Conservation (phyloP, 345 rosid genomes). For the Eucalyptus lansdowneana region DNA sequence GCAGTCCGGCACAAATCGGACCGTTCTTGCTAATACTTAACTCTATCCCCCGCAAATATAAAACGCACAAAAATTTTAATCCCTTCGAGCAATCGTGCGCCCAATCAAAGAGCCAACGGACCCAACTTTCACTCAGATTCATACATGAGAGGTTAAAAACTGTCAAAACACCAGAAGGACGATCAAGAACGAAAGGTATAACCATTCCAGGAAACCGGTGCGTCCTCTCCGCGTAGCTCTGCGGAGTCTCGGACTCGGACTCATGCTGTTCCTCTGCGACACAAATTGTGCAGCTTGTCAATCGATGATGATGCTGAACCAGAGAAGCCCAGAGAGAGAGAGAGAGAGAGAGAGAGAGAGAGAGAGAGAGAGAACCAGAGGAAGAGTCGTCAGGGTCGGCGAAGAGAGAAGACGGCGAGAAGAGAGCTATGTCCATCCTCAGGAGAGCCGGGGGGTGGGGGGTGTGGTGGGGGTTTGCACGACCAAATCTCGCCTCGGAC, state of each 20-base stretch:
- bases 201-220: constrained; percentile 88
- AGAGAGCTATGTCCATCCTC: constrained; percentile 81
- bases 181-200: neutral
- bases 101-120: neutral
- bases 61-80: neutral
- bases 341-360: neutral
- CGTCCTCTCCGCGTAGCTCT: constrained; percentile 66
- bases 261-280: constrained; percentile 15
- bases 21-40: neutral
- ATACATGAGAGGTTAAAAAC: neutral
- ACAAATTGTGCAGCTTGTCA: neutral
- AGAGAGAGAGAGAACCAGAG: constrained; percentile 8
- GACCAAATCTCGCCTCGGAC: neutral
- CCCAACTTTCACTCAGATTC: neutral
- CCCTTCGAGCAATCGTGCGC: neutral
- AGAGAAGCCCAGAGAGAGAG: neutral
- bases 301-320: neutral
- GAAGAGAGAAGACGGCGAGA: constrained; percentile 89
- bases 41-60: neutral
- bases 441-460: neutral
- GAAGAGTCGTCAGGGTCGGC: constrained; percentile 41
- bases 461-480: too few species aligned
- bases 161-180: neutral
- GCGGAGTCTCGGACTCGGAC: constrained; percentile 23
- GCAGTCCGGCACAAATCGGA: neutral